phyloP scores from a whole-genome alignment of 2,329 filamentous ascomycete species.

The Aspergillus flavus region DNA sequence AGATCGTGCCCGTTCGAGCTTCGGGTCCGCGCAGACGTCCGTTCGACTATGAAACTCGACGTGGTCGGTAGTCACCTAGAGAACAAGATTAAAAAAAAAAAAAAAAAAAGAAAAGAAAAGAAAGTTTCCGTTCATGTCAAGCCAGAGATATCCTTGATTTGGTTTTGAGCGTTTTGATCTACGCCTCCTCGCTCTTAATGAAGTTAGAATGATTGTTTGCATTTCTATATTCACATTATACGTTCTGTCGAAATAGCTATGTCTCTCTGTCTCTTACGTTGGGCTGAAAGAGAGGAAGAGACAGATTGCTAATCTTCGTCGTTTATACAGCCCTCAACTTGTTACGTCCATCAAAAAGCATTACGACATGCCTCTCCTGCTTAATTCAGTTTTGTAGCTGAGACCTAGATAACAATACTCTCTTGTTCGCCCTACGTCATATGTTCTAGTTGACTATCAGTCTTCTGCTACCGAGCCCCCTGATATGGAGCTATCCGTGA shows the following conservation, averaged over 20 bases:
- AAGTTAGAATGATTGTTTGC: background rate
- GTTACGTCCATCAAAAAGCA: background rate
- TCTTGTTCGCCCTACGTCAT: background rate
- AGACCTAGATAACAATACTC: background rate
- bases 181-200: background rate
- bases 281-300: background rate
- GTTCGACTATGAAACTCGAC: conserved; percentile 34
- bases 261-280: background rate
- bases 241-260: background rate
- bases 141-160: conserved; percentile 19
- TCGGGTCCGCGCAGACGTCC: conserved; percentile 33
- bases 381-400: background rate
- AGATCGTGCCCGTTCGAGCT: conserved; percentile 41
- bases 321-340: background rate
- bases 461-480: background rate
- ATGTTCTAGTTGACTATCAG: background rate
- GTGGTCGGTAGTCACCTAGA: conserved; percentile 8
- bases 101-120: background rate
- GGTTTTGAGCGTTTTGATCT: background rate
- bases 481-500: background rate
- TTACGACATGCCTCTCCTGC: background rate
- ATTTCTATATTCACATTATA: background rate
- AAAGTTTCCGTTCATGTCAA: background rate
- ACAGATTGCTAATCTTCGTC: background rate
- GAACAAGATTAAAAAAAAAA: background rate